Evolutionary conservation across 1,139 yeast species (phyloP), one percentile per base, ranked within the genome.

Genomic region (Magnusiomyces paraingens): DNA sequence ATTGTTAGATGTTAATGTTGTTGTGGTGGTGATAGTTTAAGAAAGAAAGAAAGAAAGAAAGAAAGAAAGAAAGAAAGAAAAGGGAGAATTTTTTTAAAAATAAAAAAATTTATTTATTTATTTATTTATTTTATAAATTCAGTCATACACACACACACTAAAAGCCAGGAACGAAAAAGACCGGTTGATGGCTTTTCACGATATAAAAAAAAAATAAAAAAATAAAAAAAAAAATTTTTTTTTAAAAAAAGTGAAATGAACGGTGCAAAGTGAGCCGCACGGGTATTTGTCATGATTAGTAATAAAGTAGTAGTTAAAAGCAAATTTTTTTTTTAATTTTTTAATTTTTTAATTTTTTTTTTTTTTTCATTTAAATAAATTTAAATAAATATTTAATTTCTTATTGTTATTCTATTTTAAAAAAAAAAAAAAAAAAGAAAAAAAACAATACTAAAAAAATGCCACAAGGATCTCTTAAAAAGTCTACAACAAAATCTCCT

Each of bases 391-490:
- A 5, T 6, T 15, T 12, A 11, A n/a, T n/a, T 38, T 38, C 17
- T 38, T 38, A n/a, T n/a, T 4, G n/a, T 38, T 38, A n/a, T 38
- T 3, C 17, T 3, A 8, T 38, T 38, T 38, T 38, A 3, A 10
- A 4, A 8, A 38, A 38, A 10, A 38, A 4, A 3, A n/a, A 4
- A n/a, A n/a, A n/a, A n/a, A n/a, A n/a, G n/a, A 38, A 38, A 4
- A 38, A 38, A 38, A 38, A 38, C 17, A n/a, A 26, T 32, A 43
- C 12, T 10, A n/a, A 3, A n/a, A 45, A 38, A 51, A 81, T 81
- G 86, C 83, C 82, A 44, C 86, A 81, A 66, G 85, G 84, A 40
- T 75, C 74, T 51, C 64, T 79, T 49, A 79, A 79, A 65, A 64
- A 64, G 58, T 57, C 51, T 17, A 47, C 56, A 26, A 52, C 58